These are phyloP conservation scores for Nannizziopsis barbatae DNA, from an alignment of 2,329 filamentous ascomycete genomes.

Conservation along the genomic window DNA sequence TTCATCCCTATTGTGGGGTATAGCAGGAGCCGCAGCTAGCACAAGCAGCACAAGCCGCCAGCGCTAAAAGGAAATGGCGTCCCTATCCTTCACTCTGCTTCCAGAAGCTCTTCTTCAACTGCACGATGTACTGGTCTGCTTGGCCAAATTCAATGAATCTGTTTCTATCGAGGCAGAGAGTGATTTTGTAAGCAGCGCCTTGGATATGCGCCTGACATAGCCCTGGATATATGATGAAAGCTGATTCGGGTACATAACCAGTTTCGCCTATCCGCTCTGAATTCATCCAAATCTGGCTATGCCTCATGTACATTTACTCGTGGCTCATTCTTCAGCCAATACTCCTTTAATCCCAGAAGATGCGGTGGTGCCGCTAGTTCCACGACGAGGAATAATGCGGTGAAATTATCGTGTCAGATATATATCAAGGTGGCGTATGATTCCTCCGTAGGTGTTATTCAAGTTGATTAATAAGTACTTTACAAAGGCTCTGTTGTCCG, in stretches of 20 bases:
- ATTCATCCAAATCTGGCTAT: conserved; percentile 53
- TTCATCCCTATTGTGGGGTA: background rate
- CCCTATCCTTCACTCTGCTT: conserved; percentile 43
- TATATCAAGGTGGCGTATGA: conserved; percentile 41
- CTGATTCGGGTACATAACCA: conserved; percentile 21
- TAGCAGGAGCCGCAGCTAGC: background rate
- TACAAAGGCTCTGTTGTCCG: conserved; percentile 44
- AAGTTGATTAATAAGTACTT: background rate
- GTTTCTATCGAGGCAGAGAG: conserved; percentile 51
- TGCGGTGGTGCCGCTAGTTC: conserved; percentile 14
- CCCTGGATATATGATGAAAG: background rate
- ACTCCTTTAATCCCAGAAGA: conserved; percentile 40
- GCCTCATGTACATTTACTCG: conserved; percentile 48
- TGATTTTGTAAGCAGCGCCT: conserved; percentile 39
- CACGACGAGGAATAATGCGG: conserved; percentile 23
- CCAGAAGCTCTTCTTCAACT: conserved; percentile 46
- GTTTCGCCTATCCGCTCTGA: conserved; percentile 52
- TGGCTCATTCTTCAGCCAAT: conserved; percentile 46
- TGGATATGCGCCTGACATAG: too few species aligned
- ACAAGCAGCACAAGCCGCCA: too few species aligned
- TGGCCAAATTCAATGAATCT: conserved; percentile 53
- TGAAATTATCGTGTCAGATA: conserved; percentile 49
- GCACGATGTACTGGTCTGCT: conserved; percentile 49
- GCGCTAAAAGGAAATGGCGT: conserved; percentile 13
- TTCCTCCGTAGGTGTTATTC: background rate